Conservation (phyloP, 768 basidiomycete genomes). For the Psilocybe subaeruginosa region DNA sequence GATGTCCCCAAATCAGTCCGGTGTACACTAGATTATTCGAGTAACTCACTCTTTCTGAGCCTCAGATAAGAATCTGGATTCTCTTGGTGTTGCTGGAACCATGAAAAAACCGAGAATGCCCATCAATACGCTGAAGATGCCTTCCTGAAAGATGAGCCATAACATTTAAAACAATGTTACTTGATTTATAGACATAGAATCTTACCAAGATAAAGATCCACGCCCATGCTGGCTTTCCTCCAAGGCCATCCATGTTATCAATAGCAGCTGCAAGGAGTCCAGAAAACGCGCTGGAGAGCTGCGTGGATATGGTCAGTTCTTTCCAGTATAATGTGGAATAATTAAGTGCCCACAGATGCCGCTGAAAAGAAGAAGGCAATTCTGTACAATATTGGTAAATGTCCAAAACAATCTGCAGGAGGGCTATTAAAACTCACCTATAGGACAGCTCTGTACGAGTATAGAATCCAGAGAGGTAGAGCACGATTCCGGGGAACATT, state of each 20-base stretch:
- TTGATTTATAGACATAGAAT: background rate
- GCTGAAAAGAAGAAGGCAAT: slow-evolving; percentile 44
- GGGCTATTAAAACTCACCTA: slow-evolving; percentile 22
- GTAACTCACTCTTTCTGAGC: slow-evolving; percentile 30
- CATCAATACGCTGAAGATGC: slow-evolving; percentile 11
- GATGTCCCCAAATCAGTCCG: background rate
- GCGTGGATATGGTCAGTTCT: background rate
- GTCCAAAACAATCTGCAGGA: no score
- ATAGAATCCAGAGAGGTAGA: slow-evolving; percentile 45
- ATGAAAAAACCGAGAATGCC: slow-evolving; percentile 13
- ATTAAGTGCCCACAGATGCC: slow-evolving; percentile 30
- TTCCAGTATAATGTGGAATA: background rate
- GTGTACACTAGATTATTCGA: background rate
- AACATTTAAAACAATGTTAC: background rate
- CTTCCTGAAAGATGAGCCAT: background rate
- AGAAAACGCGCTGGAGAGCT: slow-evolving; percentile 63
- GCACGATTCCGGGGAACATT: slow-evolving; percentile 41
- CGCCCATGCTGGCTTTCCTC: slow-evolving; percentile 60
- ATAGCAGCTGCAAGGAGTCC: slow-evolving; percentile 68
- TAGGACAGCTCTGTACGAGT: slow-evolving; percentile 35
- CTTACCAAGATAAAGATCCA: slow-evolving; percentile 35
- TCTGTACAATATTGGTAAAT: slow-evolving; percentile 21
- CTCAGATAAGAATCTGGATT: slow-evolving; percentile 23
- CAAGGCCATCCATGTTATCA: slow-evolving; percentile 52
- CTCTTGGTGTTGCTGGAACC: slow-evolving; percentile 14